Conservation (phyloP, 441 rosid genomes). For the Gossypium davidsonii region DNA sequence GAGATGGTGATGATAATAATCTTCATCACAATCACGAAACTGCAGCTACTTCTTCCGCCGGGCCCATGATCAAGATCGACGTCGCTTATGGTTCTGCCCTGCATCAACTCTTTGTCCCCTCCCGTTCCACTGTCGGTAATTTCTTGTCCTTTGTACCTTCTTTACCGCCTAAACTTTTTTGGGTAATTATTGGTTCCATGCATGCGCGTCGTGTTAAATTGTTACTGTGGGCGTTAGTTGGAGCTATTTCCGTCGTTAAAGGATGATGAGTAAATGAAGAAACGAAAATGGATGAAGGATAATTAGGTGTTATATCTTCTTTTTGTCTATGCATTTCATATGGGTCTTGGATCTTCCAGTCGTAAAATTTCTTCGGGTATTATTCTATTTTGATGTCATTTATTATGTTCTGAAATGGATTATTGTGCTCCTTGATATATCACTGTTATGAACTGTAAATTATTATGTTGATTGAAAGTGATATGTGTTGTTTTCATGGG, state of each 20-base stretch:
- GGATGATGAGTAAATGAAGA: constrained; percentile 1
- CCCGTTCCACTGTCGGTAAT: constrained; percentile 61
- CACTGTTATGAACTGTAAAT: background rate
- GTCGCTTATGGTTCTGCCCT: constrained; percentile 43
- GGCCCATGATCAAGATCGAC: constrained; percentile 33
- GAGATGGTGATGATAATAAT: constrained; percentile 18
- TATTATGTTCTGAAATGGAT: background rate
- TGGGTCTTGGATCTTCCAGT: constrained; percentile 13
- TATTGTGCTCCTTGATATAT: background rate
- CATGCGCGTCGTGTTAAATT: background rate
- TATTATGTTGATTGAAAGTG: background rate
- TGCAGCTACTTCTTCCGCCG: constrained; percentile 20
- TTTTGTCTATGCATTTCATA: background rate
- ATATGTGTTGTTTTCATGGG: background rate
- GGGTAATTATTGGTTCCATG: background rate
- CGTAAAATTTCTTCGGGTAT: constrained; percentile 4
- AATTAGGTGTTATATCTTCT: background rate
- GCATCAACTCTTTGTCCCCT: constrained; percentile 40
- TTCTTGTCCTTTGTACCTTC: background rate
- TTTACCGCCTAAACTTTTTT: background rate
- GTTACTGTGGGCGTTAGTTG: background rate
- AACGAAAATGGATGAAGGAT: background rate
- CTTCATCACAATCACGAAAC: constrained; percentile 15
- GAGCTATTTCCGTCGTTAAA: background rate
- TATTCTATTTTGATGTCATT: background rate